Evolutionary conservation across 441 rosid species (phyloP).

Genomic region (Mallotus japonicus): DNA sequence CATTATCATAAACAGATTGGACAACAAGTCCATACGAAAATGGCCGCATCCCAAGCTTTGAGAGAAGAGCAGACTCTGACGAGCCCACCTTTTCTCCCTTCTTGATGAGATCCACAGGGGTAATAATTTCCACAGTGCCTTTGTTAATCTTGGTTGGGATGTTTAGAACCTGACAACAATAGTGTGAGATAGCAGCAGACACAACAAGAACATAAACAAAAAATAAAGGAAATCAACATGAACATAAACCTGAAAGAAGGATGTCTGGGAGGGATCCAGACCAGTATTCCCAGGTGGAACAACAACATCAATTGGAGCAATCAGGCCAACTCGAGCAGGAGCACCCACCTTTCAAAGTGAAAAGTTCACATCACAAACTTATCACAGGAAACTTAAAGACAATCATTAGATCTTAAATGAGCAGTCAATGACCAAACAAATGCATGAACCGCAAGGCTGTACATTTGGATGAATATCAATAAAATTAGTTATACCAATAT

Average conservation of each 20-base stretch:
- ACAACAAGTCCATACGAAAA: constrained; percentile 81
- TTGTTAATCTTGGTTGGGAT: constrained; percentile 97
- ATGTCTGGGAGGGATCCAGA: constrained; percentile 94
- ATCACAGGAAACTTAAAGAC: background rate
- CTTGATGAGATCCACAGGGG: constrained; percentile 71
- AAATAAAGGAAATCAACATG: background rate
- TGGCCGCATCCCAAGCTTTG: constrained; percentile 78
- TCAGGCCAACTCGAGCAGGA: constrained; percentile 94
- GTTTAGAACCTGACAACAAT: constrained; percentile 53
- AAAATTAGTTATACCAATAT: too few relatives aligned
- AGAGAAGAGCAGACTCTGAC: constrained; percentile 76
- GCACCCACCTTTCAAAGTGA: constrained; percentile 70
- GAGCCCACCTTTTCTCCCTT: constrained; percentile 91
- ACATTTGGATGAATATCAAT: too few relatives aligned
- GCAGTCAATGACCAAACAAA: too few relatives aligned
- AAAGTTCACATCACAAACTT: background rate
- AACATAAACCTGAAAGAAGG: constrained; percentile 56
- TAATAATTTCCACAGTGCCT: constrained; percentile 82
- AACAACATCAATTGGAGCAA: constrained; percentile 91
- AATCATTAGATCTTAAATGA: background rate
- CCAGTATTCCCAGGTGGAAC: constrained; percentile 99
- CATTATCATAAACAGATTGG: constrained; percentile 62
- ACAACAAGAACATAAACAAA: background rate
- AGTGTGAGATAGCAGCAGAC: background rate
- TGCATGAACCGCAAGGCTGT: too few relatives aligned